Evolutionary conservation across 2,329 filamentous ascomycete species (phyloP).

Genomic region (Ophiostoma montium): DNA sequence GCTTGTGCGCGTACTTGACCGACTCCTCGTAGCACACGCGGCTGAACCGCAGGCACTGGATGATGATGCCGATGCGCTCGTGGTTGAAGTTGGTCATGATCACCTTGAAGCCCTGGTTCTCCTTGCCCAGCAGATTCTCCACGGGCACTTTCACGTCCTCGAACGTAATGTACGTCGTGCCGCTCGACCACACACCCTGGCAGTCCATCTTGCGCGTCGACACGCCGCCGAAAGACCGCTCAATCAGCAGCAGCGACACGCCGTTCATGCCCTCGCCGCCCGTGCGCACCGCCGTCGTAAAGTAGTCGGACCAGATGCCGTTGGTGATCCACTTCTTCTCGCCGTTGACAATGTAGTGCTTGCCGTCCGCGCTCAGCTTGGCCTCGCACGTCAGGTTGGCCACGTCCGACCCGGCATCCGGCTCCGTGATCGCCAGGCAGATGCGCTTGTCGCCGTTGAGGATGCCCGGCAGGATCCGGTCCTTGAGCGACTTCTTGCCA

Average conservation of each 20-base stretch:
- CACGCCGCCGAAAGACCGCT: slow-evolving; percentile 71
- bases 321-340: slow-evolving; percentile 99
- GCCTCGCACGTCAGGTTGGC: slow-evolving; percentile 93
- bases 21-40: slow-evolving; percentile 96
- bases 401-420: slow-evolving; percentile 87
- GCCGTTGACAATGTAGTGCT: slow-evolving; percentile 98
- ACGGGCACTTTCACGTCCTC: slow-evolving; percentile 99
- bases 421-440: slow-evolving; percentile 93
- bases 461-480: slow-evolving; percentile 80
- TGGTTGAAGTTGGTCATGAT: slow-evolving; percentile 99
- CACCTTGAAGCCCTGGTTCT: slow-evolving; percentile 93
- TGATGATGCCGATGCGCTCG: slow-evolving; percentile 96
- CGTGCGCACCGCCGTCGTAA: slow-evolving; percentile 90
- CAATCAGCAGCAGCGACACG: slow-evolving; percentile 79
- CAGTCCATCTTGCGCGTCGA: slow-evolving; percentile 94
- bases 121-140: slow-evolving; percentile 96
- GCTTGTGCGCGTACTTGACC: slow-evolving; percentile 94
- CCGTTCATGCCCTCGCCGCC: slow-evolving; percentile 85
- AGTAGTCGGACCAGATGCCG: slow-evolving; percentile 92
- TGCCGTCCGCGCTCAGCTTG: slow-evolving; percentile 86
- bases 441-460: slow-evolving; percentile 90
- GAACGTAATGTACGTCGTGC: slow-evolving; percentile 95
- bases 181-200: slow-evolving; percentile 90
- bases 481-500: slow-evolving; percentile 68
- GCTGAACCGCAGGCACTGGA: slow-evolving; percentile 89